Percentiles rank a stretch among this genome's conserved stretches.
Evolutionary conservation across 345 rosid species (phyloP).

Genomic region (Lenwebbia sp.): DNA sequence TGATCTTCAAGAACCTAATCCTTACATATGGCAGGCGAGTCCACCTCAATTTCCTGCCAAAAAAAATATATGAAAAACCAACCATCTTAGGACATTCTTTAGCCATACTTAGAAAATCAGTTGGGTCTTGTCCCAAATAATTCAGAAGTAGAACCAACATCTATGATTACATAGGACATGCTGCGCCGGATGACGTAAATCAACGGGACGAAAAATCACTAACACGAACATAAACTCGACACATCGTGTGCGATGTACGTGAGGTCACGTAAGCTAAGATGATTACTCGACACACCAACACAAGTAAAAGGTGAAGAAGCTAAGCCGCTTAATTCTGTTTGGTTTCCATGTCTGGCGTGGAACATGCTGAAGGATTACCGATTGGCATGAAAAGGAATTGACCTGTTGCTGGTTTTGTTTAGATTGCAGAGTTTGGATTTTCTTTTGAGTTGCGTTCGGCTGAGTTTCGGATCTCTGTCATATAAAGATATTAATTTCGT

Average conservation of each 20-base stretch:
- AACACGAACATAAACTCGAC: accelerated
- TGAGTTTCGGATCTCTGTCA: neutral
- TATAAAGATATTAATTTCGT: too few species aligned
- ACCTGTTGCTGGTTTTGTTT: neutral
- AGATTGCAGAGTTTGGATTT: neutral
- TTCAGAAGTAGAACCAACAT: neutral
- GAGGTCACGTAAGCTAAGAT: neutral
- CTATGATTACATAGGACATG: neutral
- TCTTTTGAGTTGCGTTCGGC: neutral
- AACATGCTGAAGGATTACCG: neutral
- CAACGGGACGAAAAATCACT: neutral
- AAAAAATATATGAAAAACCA: neutral
- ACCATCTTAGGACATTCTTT: neutral
- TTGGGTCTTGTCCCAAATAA: neutral
- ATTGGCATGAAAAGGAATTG: neutral
- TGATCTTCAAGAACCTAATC: neutral
- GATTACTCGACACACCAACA: neutral
- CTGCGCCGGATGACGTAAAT: accelerated
- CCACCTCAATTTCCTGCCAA: neutral
- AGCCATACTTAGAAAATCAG: neutral
- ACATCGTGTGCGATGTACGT: accelerated
- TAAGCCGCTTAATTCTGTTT: neutral
- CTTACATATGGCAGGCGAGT: neutral
- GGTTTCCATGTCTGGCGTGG: neutral
- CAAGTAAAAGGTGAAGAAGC: neutral